phyloP scores from a whole-genome alignment of 2,329 filamentous ascomycete genomes.

The Neophaeococcomyces aloes region DNA sequence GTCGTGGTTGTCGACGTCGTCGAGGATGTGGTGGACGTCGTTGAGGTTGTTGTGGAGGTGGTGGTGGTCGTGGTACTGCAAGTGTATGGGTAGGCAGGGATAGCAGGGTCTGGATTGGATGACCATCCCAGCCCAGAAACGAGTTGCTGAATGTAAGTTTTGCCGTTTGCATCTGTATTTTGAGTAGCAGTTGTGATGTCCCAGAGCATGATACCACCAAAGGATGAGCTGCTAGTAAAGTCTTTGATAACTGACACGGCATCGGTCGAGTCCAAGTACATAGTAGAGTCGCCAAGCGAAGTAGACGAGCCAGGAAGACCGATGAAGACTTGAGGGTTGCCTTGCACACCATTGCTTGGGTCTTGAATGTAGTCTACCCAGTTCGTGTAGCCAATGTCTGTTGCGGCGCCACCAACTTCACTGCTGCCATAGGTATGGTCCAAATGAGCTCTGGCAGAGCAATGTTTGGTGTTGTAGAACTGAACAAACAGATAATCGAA shows the following conservation, averaged over 20 bases:
- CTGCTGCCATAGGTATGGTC: conserved; percentile 24
- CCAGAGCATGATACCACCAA: conserved; percentile 53
- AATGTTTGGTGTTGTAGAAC: conserved; percentile 45
- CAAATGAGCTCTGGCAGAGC: conserved; percentile 39
- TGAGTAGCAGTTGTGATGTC: conserved; percentile 43
- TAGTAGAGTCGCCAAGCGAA: conserved; percentile 24
- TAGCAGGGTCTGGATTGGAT: conserved; percentile 12
- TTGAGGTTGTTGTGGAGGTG: conserved; percentile 11
- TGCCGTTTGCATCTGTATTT: conserved; percentile 33
- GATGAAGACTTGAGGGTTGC: conserved; percentile 37
- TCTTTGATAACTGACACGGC: conserved; percentile 36
- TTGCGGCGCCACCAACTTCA: conserved; percentile 15
- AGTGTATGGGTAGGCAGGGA: conserved; percentile 20
- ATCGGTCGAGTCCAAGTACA: conserved; percentile 40
- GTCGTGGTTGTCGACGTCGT: conserved; percentile 8
- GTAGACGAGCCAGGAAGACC: conserved; percentile 36
- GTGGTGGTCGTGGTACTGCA: conserved; percentile 10
- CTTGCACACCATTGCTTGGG: conserved; percentile 13
- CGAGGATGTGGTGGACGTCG: conserved; percentile 10
- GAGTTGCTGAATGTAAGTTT: conserved; percentile 31
- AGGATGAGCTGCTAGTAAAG: conserved; percentile 33
- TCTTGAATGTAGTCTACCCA: conserved; percentile 35
- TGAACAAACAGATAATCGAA: conserved; percentile 48
- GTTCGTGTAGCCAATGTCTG: conserved; percentile 36
- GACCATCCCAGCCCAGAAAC: background rate